These are phyloP conservation scores for Parasitella parasitica DNA, from an alignment of 371 early-diverging fungal species.

Conservation along the genomic window DNA sequence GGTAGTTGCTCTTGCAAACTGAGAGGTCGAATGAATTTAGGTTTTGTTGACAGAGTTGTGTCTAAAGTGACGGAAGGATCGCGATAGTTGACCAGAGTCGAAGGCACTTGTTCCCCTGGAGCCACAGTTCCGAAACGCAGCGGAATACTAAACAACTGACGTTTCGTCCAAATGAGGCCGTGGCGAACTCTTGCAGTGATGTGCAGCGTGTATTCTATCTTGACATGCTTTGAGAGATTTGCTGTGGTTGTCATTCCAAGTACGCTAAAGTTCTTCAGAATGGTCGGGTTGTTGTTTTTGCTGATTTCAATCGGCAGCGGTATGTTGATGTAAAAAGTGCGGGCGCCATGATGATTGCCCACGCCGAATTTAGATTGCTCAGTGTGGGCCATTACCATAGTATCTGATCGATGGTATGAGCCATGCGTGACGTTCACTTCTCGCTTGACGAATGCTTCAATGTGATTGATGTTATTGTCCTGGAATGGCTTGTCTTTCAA, in stretches of 20 bases:
- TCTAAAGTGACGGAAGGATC: slow-evolving; percentile 9
- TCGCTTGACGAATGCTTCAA: slow-evolving; percentile 11
- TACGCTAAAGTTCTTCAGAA: slow-evolving; percentile 17
- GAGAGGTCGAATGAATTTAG: slow-evolving; percentile 13
- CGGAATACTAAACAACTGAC: slow-evolving; percentile 8
- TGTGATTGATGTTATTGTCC: slow-evolving; percentile 4
- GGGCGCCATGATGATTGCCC: neutral
- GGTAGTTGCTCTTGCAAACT: slow-evolving; percentile 18
- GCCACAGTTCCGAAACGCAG: slow-evolving; percentile 19
- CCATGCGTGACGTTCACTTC: slow-evolving; percentile 10
- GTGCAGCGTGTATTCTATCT: slow-evolving; percentile 9
- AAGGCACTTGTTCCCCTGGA: slow-evolving; percentile 5
- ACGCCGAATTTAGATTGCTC: slow-evolving; percentile 13
- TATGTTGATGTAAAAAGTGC: slow-evolving; percentile 7
- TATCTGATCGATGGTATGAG: slow-evolving; percentile 13
- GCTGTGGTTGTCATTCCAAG: slow-evolving; percentile 21
- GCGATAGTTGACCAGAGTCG: slow-evolving; percentile 7
- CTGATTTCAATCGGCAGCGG: slow-evolving; percentile 18
- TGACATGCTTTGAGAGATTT: slow-evolving; percentile 10
- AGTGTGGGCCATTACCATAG: slow-evolving; percentile 18
- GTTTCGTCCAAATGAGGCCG: slow-evolving; percentile 10
- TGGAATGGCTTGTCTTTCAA: neutral
- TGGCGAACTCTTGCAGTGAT: slow-evolving; percentile 12
- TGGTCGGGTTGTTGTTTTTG: neutral
- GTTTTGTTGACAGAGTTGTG: slow-evolving; percentile 14